phyloP scores from a whole-genome alignment of 805 yeast species.

The Torulaspora indica region DNA sequence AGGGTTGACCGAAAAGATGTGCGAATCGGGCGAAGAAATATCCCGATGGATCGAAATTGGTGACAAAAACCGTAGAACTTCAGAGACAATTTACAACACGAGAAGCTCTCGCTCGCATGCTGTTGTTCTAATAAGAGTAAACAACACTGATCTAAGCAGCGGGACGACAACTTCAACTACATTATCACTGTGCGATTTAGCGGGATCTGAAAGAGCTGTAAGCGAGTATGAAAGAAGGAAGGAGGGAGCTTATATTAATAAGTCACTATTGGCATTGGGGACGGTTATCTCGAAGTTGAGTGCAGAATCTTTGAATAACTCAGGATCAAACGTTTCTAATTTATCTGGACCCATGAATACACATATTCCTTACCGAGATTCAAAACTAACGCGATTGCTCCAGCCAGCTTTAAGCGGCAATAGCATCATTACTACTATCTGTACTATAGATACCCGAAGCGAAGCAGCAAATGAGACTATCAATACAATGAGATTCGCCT shows the following conservation, averaged over 20 bases:
- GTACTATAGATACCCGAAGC: constrained; percentile 72
- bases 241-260: constrained; percentile 91
- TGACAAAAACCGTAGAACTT: constrained; percentile 69
- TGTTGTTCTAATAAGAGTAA: constrained; percentile 64
- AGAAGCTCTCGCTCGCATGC: constrained; percentile 92
- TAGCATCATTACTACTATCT: constrained; percentile 75
- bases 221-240: constrained; percentile 66
- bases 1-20: constrained; percentile 64
- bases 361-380: constrained; percentile 90
- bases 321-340: constrained; percentile 12
- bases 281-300: constrained; percentile 85
- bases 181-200: constrained; percentile 85
- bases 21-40: constrained; percentile 55
- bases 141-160: constrained; percentile 39
- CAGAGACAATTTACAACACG: constrained; percentile 84
- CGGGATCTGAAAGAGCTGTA: constrained; percentile 91
- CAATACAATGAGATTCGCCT: constrained; percentile 86
- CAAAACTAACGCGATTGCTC: constrained; percentile 80
- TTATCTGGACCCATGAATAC: constrained; percentile 26
- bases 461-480: constrained; percentile 69
- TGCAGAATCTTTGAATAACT: constrained; percentile 31
- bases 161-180: constrained; percentile 48
- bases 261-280: constrained; percentile 82
- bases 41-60: constrained; percentile 59
- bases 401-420: constrained; percentile 92